These are phyloP conservation scores for Anthostomella pinea DNA, from an alignment of 2,329 filamentous ascomycete genomes.

Conservation along the genomic window DNA sequence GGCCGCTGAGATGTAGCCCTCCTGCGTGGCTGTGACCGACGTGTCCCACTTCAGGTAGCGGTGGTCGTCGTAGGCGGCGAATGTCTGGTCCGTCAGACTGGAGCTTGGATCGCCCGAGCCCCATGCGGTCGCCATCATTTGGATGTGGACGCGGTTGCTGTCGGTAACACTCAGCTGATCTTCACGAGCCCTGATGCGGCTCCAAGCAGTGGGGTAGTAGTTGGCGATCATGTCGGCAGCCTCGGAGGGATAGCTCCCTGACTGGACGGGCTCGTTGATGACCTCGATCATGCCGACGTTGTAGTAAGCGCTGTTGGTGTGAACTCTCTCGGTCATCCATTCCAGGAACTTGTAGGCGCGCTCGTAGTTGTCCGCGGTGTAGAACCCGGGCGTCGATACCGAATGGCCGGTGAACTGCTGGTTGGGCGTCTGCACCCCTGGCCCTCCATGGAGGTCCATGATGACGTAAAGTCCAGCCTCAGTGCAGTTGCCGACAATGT, in stretches of 20 bases:
- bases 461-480: slow-evolving; percentile 47
- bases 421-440: slow-evolving; percentile 39
- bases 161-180: slow-evolving; percentile 33
- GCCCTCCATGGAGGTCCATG: slow-evolving; percentile 47
- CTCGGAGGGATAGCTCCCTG: slow-evolving; percentile 23
- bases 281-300: slow-evolving; percentile 51
- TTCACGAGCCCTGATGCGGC: slow-evolving; percentile 45
- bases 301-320: slow-evolving; percentile 40
- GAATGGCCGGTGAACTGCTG: slow-evolving; percentile 42
- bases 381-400: slow-evolving; percentile 42
- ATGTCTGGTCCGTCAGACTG: slow-evolving; percentile 30
- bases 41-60: slow-evolving; percentile 43
- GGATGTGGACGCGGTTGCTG: slow-evolving; percentile 45
- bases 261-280: slow-evolving; percentile 47
- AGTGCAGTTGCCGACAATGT: slow-evolving; percentile 42
- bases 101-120: slow-evolving; percentile 46
- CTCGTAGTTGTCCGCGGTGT: slow-evolving; percentile 46
- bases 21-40: slow-evolving; percentile 40
- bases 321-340: slow-evolving; percentile 47
- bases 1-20: slow-evolving; percentile 46
- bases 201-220: slow-evolving; percentile 45
- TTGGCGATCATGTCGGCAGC: slow-evolving; percentile 34
- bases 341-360: slow-evolving; percentile 47
- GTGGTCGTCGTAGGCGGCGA: slow-evolving; percentile 35
- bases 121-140: too few relatives aligned